Conservation (phyloP, 768 basidiomycete genomes). For the Ramaria sp. region DNA sequence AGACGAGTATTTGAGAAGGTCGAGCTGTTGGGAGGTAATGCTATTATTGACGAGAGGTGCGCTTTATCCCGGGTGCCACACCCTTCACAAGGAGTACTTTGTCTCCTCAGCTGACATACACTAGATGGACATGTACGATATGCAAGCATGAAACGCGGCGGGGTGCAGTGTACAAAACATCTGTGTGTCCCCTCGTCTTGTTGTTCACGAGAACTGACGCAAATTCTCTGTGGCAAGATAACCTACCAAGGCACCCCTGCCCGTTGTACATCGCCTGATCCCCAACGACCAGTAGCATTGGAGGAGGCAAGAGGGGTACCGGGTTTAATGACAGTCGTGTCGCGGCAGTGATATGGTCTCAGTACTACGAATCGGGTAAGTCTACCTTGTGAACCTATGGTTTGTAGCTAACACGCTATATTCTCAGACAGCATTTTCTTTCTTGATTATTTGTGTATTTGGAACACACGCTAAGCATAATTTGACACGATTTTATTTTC, state of each 20-base stretch:
- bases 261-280: constrained; percentile 24
- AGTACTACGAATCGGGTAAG: too few relatives aligned
- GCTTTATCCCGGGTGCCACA: constrained; percentile 8
- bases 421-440: too few relatives aligned
- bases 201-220: constrained; percentile 12
- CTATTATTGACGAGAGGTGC: constrained; percentile 26
- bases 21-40: constrained; percentile 25
- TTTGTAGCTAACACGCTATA: too few relatives aligned
- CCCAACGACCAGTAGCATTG: constrained; percentile 25
- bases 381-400: too few relatives aligned
- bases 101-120: constrained; percentile 5
- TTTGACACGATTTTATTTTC: too few relatives aligned
- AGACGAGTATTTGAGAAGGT: constrained; percentile 23
- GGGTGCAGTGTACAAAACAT: constrained; percentile 24
- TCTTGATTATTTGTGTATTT: too few relatives aligned
- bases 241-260: constrained; percentile 26
- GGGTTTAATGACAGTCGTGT: constrained; percentile 27
- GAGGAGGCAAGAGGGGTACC: constrained; percentile 24
- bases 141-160: constrained; percentile 21
- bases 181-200: constrained; percentile 2
- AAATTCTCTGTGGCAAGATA: constrained; percentile 18
- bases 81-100: not conserved
- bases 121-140: constrained; percentile 27
- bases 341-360: constrained; percentile 14
- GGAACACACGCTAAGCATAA: too few relatives aligned